Evolutionary conservation across 441 rosid genomes (phyloP).

Genomic region (Manihot esculenta): DNA sequence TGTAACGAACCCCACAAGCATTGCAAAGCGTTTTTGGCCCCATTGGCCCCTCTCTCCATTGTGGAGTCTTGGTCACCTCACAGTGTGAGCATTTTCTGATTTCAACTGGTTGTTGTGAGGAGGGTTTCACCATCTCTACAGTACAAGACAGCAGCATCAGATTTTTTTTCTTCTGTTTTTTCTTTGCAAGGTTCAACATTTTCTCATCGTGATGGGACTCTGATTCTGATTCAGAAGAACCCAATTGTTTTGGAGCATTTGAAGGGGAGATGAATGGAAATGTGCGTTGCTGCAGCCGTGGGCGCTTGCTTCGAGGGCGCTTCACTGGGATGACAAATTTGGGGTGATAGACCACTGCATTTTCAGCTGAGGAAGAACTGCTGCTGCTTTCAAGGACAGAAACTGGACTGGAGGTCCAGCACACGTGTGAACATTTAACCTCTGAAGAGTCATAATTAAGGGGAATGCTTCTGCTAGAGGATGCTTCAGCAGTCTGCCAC

Average conservation of each 20-base stretch:
- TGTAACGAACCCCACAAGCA: slow-evolving; percentile 90
- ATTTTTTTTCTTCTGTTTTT: slow-evolving; percentile 44
- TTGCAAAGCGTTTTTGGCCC: slow-evolving; percentile 96
- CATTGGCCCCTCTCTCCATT: slow-evolving; percentile 95
- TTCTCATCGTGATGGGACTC: slow-evolving; percentile 36
- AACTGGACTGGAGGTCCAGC: slow-evolving; percentile 63
- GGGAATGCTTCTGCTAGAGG: slow-evolving; percentile 33
- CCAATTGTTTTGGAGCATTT: slow-evolving; percentile 25
- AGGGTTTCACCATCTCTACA: slow-evolving; percentile 25
- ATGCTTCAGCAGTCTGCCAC: slow-evolving; percentile 37
- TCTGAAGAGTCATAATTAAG: slow-evolving; percentile 31
- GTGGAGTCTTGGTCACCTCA: slow-evolving; percentile 82
- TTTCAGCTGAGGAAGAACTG: slow-evolving; percentile 61
- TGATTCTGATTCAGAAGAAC: slow-evolving; percentile 38
- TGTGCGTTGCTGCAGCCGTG: slow-evolving; percentile 36
- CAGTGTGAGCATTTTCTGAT: slow-evolving; percentile 73
- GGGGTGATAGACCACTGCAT: slow-evolving; percentile 26
- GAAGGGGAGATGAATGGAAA: slow-evolving; percentile 28
- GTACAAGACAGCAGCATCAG: slow-evolving; percentile 34
- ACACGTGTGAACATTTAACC: slow-evolving; percentile 40
- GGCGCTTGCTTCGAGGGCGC: slow-evolving; percentile 80
- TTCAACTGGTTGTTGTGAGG: slow-evolving; percentile 22
- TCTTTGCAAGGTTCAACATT: slow-evolving; percentile 27
- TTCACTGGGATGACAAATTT: slow-evolving; percentile 51
- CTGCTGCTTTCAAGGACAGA: slow-evolving; percentile 72